A percentile compares a stretch with the other conserved stretches of the same genome.
These are phyloP conservation scores for Cercospora sp. DNA, from an alignment of 2,329 filamentous ascomycete species.

Conservation along the genomic window DNA sequence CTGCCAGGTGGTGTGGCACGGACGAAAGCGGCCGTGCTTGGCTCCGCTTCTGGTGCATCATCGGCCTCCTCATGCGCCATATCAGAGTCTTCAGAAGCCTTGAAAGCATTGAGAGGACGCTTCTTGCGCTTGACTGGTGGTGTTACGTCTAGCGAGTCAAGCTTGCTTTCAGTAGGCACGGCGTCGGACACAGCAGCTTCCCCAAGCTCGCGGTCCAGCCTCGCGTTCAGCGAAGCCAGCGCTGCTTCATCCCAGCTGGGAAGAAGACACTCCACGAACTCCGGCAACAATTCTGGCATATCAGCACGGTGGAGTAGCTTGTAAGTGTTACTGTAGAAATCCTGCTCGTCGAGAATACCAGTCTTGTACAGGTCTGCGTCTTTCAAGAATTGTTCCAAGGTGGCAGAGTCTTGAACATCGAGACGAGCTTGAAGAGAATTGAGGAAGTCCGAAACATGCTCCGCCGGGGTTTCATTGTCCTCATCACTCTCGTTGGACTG, in stretches of 20 bases:
- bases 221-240: slow-evolving; percentile 20
- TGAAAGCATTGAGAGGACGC: slow-evolving; percentile 25
- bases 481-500: not conserved
- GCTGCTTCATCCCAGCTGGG: slow-evolving; percentile 20
- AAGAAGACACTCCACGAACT: slow-evolving; percentile 23
- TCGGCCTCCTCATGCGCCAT: not conserved
- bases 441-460: slow-evolving; percentile 17
- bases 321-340: slow-evolving; percentile 27
- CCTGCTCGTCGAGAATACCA: slow-evolving; percentile 11
- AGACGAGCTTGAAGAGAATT: slow-evolving; percentile 14
- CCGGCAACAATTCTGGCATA: slow-evolving; percentile 16
- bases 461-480: not conserved
- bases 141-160: not conserved
- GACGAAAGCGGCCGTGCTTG: not conserved
- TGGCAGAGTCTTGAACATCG: slow-evolving; percentile 6
- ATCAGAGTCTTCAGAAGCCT: slow-evolving; percentile 7
- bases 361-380: slow-evolving; percentile 8
- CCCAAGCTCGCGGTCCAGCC: not conserved
- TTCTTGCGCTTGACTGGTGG: slow-evolving; percentile 15
- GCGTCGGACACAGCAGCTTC: not conserved
- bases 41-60: not conserved
- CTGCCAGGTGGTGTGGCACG: not conserved
- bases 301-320: slow-evolving; percentile 21
- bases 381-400: slow-evolving; percentile 16
- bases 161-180: slow-evolving; percentile 1